phyloP scores from a whole-genome alignment of 306 rosid genomes.

The Vachellia pachyceras region DNA sequence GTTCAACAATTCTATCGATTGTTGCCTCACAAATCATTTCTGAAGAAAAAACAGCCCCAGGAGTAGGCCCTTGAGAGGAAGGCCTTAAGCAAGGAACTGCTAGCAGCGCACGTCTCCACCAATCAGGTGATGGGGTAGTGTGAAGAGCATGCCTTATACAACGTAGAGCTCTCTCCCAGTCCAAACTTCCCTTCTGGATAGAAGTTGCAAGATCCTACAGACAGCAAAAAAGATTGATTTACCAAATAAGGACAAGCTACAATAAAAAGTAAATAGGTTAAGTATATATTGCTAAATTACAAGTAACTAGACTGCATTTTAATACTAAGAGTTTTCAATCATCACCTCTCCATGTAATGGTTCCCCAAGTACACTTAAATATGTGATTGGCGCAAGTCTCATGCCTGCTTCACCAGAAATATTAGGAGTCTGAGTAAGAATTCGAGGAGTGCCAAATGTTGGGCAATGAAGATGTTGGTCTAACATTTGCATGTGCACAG shows the following conservation, averaged over 20 bases:
- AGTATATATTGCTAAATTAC: constrained; percentile 26
- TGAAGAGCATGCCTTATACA: constrained; percentile 95
- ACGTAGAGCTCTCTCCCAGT: constrained; percentile 98
- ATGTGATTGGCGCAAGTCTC: constrained; percentile 91
- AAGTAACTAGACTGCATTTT: constrained; percentile 20
- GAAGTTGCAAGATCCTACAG: constrained; percentile 82
- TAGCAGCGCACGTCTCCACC: constrained; percentile 99
- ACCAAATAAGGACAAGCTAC: constrained; percentile 30
- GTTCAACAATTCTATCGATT: constrained; percentile 89
- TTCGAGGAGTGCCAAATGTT: constrained; percentile 88
- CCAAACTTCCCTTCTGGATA: constrained; percentile 91
- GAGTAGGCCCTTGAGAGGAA: constrained; percentile 70
- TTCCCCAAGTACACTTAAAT: constrained; percentile 96
- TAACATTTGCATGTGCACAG: constrained; percentile 98
- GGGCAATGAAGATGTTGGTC: constrained; percentile 99
- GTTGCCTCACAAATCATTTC: constrained; percentile 96
- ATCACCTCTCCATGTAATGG: constrained; percentile 97
- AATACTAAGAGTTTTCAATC: constrained; percentile 31
- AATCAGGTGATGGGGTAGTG: constrained; percentile 95
- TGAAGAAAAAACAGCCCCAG: constrained; percentile 97
- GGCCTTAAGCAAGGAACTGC: constrained; percentile 81
- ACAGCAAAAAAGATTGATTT: constrained; percentile 39
- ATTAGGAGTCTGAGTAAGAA: constrained; percentile 70
- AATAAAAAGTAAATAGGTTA: constrained; percentile 34
- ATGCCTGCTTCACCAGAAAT: constrained; percentile 71